Base-by-base conservation (phyloP, 345 rosid genomes). In the Citrus inodora region DNA sequence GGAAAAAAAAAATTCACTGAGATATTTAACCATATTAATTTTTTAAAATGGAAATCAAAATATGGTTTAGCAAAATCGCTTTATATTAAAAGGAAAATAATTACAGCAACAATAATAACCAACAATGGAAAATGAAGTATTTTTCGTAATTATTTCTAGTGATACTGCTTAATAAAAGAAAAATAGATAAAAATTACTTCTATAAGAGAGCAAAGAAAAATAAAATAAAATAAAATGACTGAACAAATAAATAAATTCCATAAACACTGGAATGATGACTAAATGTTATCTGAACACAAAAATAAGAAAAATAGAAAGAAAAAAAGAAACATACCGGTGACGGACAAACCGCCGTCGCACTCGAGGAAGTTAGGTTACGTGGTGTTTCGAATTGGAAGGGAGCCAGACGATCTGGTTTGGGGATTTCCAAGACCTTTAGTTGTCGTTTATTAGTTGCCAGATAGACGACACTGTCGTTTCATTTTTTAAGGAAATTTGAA, bases 391-490 rank as follows among this genome's bases (percentile, higher is more conserved):
- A 3, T 6, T 19, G 61, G 37, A 8, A 16, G 74, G 61, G 27
- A 51, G 11, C 74, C 40, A 51, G 6, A 38, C 71, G 71, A 40
- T 68, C 53, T 24, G 9, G 30, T 11, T n/a, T 40, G 30, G 22
- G 55, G 30, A 25, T 16, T 70, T 35, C 69, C 25, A 21, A 19
- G 42, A 24, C 69, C 22, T 33, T 70, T 51, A 17, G 58, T 51
- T 70, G 74, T 70, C 74, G 74, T 30, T 70, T 70, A 28, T 5
- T 48, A 37, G 38, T 19, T 28, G 7, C 10, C 16, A 9, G 40
- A 70, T 70, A 70, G 53, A 70, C 74, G 61, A 70, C 74, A 70
- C 55, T 51, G 74, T 70, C 74, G 61, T 70, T 28, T 70, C 21
- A 51, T 8, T 27, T 25, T 25, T 11, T 2, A 17, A 16, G 0